phyloP scores from a whole-genome alignment of 2,329 filamentous ascomycete genomes.

The Tolypocladium ovalisporum region DNA sequence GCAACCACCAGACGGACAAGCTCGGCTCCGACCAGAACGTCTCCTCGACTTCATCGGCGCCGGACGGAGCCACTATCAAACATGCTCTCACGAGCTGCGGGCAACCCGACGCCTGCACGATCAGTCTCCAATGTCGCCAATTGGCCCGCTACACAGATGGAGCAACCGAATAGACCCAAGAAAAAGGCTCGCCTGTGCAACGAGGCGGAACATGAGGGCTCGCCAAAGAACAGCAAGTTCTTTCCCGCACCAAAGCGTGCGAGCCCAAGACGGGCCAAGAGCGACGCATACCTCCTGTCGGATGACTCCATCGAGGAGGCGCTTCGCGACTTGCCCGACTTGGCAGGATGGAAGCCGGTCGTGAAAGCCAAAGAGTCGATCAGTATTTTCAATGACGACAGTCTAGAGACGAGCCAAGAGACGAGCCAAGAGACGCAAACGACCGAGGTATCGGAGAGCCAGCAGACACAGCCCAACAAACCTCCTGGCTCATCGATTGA shows the following conservation, averaged over 20 bases:
- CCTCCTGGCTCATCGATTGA: slow-evolving; percentile 12
- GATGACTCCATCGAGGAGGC: slow-evolving; percentile 48
- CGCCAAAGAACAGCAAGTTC: slow-evolving; percentile 41
- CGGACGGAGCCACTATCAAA: slow-evolving; percentile 41
- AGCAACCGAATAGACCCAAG: slow-evolving; percentile 28
- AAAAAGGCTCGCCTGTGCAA: slow-evolving; percentile 48
- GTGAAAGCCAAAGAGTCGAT: slow-evolving; percentile 25
- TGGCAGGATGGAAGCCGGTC: slow-evolving; percentile 33
- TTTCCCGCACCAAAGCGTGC: slow-evolving; percentile 27
- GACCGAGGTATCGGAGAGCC: slow-evolving; percentile 8
- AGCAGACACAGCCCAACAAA: slow-evolving; percentile 10
- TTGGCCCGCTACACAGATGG: slow-evolving; percentile 6
- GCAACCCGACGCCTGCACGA: slow-evolving; percentile 9
- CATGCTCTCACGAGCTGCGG: slow-evolving; percentile 22
- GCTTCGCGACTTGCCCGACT: slow-evolving; percentile 38
- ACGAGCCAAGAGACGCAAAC: slow-evolving; percentile 5
- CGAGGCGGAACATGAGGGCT: slow-evolving; percentile 23
- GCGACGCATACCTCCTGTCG: slow-evolving; percentile 37
- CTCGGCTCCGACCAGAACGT: slow-evolving; percentile 14
- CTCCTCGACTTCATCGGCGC: slow-evolving; percentile 33
- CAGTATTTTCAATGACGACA: slow-evolving; percentile 34
- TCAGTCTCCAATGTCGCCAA: slow-evolving; percentile 5
- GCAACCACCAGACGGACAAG: slow-evolving; percentile 7
- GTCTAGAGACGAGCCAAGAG: slow-evolving; percentile 11
- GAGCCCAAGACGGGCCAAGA: slow-evolving; percentile 17